Conservation (phyloP, 495 filamentous ascomycete species). For the Penicillium arizonense region DNA sequence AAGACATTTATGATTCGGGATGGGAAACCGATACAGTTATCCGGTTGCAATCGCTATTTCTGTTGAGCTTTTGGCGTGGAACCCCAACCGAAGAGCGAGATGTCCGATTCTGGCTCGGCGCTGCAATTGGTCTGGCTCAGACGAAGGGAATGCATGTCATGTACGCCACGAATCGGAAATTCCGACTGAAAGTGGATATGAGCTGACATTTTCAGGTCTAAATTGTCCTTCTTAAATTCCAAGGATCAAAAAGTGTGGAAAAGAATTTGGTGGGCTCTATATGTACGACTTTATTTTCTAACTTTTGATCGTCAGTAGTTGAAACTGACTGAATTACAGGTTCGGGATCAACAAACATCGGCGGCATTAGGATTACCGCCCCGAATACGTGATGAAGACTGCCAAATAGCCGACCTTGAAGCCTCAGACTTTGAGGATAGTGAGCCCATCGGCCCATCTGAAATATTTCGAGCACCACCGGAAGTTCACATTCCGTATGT, state of each 20-base stretch:
- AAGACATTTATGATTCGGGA: conserved; percentile 43
- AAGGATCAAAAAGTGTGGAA: conserved; percentile 39
- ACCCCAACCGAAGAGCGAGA: conserved; percentile 41
- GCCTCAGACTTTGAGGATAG: conserved; percentile 35
- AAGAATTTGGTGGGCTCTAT: conserved; percentile 50
- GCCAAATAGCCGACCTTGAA: conserved; percentile 41
- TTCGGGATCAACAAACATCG: conserved; percentile 42
- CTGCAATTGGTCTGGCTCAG: conserved; percentile 40
- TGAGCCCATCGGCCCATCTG: conserved; percentile 20
- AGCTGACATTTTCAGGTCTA: conserved; percentile 29
- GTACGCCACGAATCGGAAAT: conserved; percentile 17
- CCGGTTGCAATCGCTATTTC: conserved; percentile 39
- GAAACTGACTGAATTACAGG: conserved; percentile 12
- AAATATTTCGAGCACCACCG: conserved; percentile 29
- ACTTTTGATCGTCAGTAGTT: too few species aligned
- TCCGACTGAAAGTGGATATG: not conserved
- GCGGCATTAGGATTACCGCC: conserved; percentile 38
- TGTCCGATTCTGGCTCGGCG: conserved; percentile 42
- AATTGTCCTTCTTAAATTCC: conserved; percentile 31
- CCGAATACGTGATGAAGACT: conserved; percentile 47
- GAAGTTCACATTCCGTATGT: conserved; percentile 35
- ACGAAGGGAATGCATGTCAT: conserved; percentile 48
- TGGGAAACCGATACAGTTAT: conserved; percentile 39
- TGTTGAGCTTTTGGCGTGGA: conserved; percentile 45
- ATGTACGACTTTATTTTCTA: conserved; percentile 23